Evolutionary conservation across 2,329 filamentous ascomycete species (phyloP).

Genomic region (Stemphylium vesicarium): DNA sequence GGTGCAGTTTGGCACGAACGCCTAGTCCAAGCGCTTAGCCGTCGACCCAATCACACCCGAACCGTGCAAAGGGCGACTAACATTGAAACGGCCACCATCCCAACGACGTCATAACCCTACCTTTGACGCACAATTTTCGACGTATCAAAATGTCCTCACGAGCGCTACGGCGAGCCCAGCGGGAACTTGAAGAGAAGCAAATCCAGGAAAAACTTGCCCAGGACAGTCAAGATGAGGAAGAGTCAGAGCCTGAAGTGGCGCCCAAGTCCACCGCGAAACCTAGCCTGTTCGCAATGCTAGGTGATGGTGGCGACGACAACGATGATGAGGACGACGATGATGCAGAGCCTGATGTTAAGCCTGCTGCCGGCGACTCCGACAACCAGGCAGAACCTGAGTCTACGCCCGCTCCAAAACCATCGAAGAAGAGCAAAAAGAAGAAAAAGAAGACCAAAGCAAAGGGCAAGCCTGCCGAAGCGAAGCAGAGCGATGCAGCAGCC

Average conservation of each 20-base stretch:
- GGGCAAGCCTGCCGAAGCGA: slow-evolving; percentile 50
- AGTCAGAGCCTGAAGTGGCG: slow-evolving; percentile 48
- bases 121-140: slow-evolving; percentile 13
- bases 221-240: slow-evolving; percentile 42
- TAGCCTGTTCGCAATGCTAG: slow-evolving; percentile 57
- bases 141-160: slow-evolving; percentile 63
- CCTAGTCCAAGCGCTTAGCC: slow-evolving; percentile 12
- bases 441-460: slow-evolving; percentile 67
- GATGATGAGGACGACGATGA: slow-evolving; percentile 46
- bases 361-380: slow-evolving; percentile 41
- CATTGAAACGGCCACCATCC: slow-evolving; percentile 10
- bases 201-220: slow-evolving; percentile 51
- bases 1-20: slow-evolving; percentile 12
- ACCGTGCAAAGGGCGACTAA: slow-evolving; percentile 15
- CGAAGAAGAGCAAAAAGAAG: slow-evolving; percentile 62
- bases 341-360: slow-evolving; percentile 23
- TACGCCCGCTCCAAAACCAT: slow-evolving; percentile 41
- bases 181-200: slow-evolving; percentile 65
- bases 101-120: slow-evolving; percentile 28
- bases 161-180: slow-evolving; percentile 68
- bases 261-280: slow-evolving; percentile 42
- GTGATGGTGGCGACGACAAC: slow-evolving; percentile 49
- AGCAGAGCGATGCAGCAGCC: slow-evolving; percentile 22
- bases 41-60: slow-evolving; percentile 18
- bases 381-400: slow-evolving; percentile 27